These are phyloP conservation scores for Mediolabrus comicus DNA, from an alignment of 108 stramenopile genomes.

Conservation along the genomic window DNA sequence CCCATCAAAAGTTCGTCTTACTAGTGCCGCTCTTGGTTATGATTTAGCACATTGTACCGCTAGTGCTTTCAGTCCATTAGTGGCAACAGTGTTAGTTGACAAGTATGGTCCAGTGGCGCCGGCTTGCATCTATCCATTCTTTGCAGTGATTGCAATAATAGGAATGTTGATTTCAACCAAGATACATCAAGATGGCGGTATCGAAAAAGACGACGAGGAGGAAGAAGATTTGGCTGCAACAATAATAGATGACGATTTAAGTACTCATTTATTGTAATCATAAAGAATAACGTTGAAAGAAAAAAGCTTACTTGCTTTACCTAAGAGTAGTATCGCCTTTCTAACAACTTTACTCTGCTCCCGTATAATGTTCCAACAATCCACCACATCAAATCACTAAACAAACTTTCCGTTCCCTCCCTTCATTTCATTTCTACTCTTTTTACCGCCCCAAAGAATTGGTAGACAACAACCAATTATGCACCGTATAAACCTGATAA, in stretches of 20 bases:
- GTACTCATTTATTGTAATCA: not conserved
- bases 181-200: conserved; percentile 10
- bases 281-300: not conserved
- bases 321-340: not conserved
- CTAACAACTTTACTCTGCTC: not conserved
- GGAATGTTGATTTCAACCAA: conserved; percentile 32
- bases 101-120: conserved; percentile 39
- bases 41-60: conserved; percentile 62
- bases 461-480: conserved; percentile 64
- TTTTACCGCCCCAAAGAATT: conserved; percentile 19
- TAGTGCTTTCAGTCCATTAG: conserved; percentile 57
- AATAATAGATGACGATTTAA: not conserved
- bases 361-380: not conserved
- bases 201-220: not conserved
- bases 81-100: conserved; percentile 56
- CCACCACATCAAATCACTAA: not conserved
- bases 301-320: too few species aligned
- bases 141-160: conserved; percentile 22
- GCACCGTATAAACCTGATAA: conserved; percentile 82
- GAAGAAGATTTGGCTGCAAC: not conserved
- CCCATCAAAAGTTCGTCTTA: conserved; percentile 51
- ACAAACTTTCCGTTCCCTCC: not conserved
- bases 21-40: conserved; percentile 62
- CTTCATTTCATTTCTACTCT: too few species aligned
- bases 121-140: conserved; percentile 53